Base-by-base conservation (phyloP, 805 yeast genomes). In the Cyberlindnera galapagoensis region DNA sequence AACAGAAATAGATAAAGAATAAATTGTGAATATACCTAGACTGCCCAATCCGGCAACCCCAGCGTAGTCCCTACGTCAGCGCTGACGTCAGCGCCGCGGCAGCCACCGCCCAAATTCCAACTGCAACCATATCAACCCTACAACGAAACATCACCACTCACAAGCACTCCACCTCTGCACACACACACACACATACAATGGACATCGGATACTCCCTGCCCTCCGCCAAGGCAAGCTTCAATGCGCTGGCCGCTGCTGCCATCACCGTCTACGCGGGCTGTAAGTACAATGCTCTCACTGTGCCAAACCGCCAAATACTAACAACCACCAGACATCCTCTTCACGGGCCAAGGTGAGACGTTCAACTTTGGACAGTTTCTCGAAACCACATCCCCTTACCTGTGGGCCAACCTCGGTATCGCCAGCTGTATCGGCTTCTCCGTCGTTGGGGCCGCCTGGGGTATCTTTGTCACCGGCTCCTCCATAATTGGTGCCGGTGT, bases 371-470 rank as follows among this genome's bases (percentile, higher is more conserved):
- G 98, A 32, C 77, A 78, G 45, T 88, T 90, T 54, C 70, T 92
- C 44, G 75, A 77, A 45, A 67, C 80, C 22, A 76, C 92, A 3
- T 86, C 97, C 15, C 98, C 98, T 6, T 92, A 92, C 57, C 74
- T 92, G 80, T 92, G 97, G 97, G 97, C 97, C 18, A 73, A 74
- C 42, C 60, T 87, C 42, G 98, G 98, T 34, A 86, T 92, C 42
- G 80, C 83, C 11, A 62, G 77, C 31, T 90, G 98, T 62, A 87
- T 94, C 47, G 97, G 97, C 10, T 71, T 92, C 38, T 80, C 94
- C 30, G 97, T 92, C 11, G 80, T 88, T 25, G 98, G 98, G 24
- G 98, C 98, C 11, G 97, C 97, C 5, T 92, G 98, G 98, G 98
- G 98, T 43, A 92, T 92, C 46, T 92, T 90, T 58, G 74, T 92